Conservation (phyloP, 1,139 yeast species). For the Nadsonia commutata region DNA sequence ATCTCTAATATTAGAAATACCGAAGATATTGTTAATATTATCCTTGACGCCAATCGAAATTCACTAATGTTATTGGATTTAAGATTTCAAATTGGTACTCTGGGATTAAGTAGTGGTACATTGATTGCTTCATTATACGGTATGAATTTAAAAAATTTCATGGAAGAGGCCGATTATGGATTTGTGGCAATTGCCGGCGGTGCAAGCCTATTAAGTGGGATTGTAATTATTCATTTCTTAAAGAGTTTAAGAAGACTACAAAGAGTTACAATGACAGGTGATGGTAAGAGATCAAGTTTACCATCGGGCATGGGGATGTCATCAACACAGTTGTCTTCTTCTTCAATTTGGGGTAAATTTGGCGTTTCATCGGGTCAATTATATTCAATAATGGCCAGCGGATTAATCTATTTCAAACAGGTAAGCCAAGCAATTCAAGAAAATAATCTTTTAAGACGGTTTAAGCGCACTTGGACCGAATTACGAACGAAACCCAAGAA, state of each 20-base stretch:
- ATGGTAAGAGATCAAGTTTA: too few relatives aligned
- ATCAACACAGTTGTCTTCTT: too few relatives aligned
- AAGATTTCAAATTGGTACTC: constrained; percentile 74
- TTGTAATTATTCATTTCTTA: constrained; percentile 26
- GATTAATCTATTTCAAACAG: too few relatives aligned
- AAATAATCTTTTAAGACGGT: too few relatives aligned
- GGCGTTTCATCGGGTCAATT: too few relatives aligned
- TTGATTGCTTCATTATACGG: constrained; percentile 82
- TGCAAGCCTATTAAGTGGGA: constrained; percentile 26
- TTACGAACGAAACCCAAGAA: too few relatives aligned
- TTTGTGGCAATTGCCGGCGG: constrained; percentile 47
- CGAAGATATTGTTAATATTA: constrained; percentile 90
- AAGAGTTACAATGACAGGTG: constrained; percentile 48
- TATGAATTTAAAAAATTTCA: constrained; percentile 84
- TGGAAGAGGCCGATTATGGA: constrained; percentile 65
- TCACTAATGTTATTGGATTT: constrained; percentile 84
- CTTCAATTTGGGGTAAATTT: too few relatives aligned
- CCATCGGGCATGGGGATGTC: too few relatives aligned
- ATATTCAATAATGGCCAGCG: too few relatives aligned
- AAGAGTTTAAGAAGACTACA: constrained; percentile 41
- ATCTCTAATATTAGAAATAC: constrained; percentile 81
- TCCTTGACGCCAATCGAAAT: constrained; percentile 88
- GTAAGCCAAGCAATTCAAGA: too few relatives aligned
- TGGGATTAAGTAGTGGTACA: constrained; percentile 79
- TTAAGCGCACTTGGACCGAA: too few relatives aligned